These are phyloP conservation scores for Myotisia sp. DNA, from an alignment of 2,329 filamentous ascomycete species.

Conservation along the genomic window DNA sequence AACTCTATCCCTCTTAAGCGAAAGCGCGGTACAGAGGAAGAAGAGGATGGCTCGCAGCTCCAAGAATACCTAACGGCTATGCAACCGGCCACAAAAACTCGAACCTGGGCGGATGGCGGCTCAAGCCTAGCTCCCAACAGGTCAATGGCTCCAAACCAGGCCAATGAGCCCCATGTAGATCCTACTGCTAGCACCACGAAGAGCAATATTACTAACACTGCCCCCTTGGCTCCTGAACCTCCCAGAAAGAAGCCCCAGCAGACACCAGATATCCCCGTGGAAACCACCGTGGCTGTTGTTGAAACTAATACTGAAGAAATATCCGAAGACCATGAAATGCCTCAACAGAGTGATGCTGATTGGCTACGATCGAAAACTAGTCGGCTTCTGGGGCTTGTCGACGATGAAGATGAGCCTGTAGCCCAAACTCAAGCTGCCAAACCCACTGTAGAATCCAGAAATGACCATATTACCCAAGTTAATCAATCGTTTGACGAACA, in stretches of 20 bases:
- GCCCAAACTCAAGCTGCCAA: constrained; percentile 9
- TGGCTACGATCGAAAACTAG: constrained; percentile 87
- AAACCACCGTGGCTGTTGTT: neutral
- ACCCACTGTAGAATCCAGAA: neutral
- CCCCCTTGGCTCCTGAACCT: neutral
- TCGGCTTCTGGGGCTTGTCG: constrained; percentile 67
- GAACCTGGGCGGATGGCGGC: constrained; percentile 47
- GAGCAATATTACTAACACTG: neutral
- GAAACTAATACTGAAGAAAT: constrained; percentile 9
- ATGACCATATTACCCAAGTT: neutral
- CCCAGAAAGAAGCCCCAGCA: neutral
- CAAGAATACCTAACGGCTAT: constrained; percentile 78
- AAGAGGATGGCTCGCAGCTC: constrained; percentile 58
- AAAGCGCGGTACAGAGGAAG: constrained; percentile 41
- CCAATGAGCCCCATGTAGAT: constrained; percentile 37
- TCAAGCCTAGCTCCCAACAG: constrained; percentile 17
- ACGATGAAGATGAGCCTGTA: constrained; percentile 40
- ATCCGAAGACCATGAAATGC: constrained; percentile 16
- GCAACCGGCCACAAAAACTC: constrained; percentile 51
- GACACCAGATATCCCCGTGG: neutral
- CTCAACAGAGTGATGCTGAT: constrained; percentile 56
- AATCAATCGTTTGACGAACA: too few relatives aligned
- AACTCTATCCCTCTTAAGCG: constrained; percentile 24
- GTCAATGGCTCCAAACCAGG: constrained; percentile 32
- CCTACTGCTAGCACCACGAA: neutral